Evolutionary conservation across 352 stramenopile genomes (phyloP).

Genomic region (Phytophthora podocarpi): DNA sequence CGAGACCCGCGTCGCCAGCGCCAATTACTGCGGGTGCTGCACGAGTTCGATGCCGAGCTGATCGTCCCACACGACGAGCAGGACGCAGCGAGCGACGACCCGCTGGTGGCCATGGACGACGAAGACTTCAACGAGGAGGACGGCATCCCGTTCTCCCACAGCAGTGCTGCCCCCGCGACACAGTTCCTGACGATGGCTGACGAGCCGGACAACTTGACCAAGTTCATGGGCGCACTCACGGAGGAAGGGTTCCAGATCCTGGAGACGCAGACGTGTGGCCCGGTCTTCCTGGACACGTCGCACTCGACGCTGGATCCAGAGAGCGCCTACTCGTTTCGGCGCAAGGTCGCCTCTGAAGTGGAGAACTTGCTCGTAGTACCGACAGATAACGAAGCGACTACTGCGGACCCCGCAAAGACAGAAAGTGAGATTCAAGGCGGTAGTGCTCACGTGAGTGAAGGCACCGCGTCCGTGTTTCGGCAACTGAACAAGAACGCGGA

Average conservation of each 20-base stretch:
- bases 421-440: constrained; percentile 7
- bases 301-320: constrained; percentile 70
- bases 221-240: constrained; percentile 46
- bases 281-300: constrained; percentile 67
- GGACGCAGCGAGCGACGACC: constrained; percentile 30
- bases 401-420: constrained; percentile 7
- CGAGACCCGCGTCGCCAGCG: constrained; percentile 23
- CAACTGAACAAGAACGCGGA: constrained; percentile 44
- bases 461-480: constrained; percentile 36
- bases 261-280: constrained; percentile 62
- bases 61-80: constrained; percentile 34
- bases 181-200: constrained; percentile 63
- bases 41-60: constrained; percentile 38
- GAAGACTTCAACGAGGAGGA: constrained; percentile 43
- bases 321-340: constrained; percentile 55
- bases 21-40: constrained; percentile 41
- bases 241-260: constrained; percentile 44
- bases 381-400: constrained; percentile 36
- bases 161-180: constrained; percentile 16
- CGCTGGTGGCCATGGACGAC: constrained; percentile 34
- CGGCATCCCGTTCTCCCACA: constrained; percentile 23
- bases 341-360: constrained; percentile 56
- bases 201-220: constrained; percentile 48
- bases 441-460: constrained; percentile 22
- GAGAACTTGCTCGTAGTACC: constrained; percentile 45